Base-by-base conservation (phyloP, 306 rosid genomes). In the Gastrolobium bilobum region DNA sequence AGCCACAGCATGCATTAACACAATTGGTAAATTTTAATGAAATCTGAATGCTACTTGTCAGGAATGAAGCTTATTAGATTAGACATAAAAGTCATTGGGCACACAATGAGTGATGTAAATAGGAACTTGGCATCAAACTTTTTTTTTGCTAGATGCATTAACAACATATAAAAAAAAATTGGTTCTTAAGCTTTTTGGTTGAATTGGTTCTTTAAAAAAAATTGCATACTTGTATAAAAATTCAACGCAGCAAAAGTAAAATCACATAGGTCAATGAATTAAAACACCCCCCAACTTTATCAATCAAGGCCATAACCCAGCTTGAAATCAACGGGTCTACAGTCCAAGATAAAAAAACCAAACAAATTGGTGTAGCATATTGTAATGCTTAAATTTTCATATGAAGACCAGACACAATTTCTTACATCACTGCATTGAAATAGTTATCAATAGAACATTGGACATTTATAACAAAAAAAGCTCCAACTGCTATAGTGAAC, bases 401-500 rank as follows among this genome's bases (percentile, higher is more conserved):
- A 65, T 5, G 3, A 77, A 52, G 50, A 75, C 61, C 50, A 40
- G 14, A 38, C 40, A 10, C 10, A 48, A 75, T 62, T 20, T 39
- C 42, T 42, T 15, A 4, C 1, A 59, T 62, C 57, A 62, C 50
- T 30, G 40, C 62, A 51, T 11, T 39, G 31, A 7, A 56, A 77
- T 31, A 20, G 50, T 48, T 64, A 50, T 10, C 26, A 67, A 64
- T 10, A 51, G 54, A 29, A 6, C 54, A 35, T 13, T 26, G 68
- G 37, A 56, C 14, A 70, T 15, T 31, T 52, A 14, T 31, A 71
- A 20, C 52, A 75, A 11, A 61, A 61, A 73, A 73, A 43, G 33
- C 53, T 64, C 44, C 60, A 73, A 57, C 40, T 14, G 39, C 30
- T 38, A 73, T 34, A 53, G 58, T 14, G 4, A 46, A 43, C 29